A percentile compares a stretch with the other conserved stretches of the same genome.
Evolutionary conservation across 225 moss, liverwort and hornwort genomes (phyloP).

Genomic region (Takakia lepidozioides): DNA sequence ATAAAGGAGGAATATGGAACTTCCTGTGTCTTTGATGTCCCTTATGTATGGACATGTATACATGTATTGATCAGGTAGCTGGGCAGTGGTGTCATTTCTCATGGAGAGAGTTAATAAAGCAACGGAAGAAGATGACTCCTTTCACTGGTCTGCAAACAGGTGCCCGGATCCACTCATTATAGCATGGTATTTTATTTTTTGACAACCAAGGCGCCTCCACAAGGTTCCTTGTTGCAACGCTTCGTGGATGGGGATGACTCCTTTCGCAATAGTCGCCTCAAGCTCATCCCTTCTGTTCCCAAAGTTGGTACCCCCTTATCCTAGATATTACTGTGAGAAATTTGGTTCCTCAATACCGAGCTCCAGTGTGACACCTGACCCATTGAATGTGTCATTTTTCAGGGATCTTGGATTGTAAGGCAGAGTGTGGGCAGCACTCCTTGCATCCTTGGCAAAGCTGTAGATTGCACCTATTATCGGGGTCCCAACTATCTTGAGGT

Average conservation of each 20-base stretch:
- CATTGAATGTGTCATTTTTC: no score
- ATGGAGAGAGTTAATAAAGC: no score
- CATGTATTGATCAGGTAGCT: no score
- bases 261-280: slow-evolving; percentile 78
- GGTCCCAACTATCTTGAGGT: slow-evolving; percentile 76
- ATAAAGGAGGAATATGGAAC: no score
- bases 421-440: slow-evolving; percentile 91
- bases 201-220: slow-evolving; percentile 45
- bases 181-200: slow-evolving; percentile 96
- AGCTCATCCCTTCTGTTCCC: slow-evolving; percentile 86
- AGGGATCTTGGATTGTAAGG: slow-evolving; percentile 96
- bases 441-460: slow-evolving; percentile 90
- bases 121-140: no score
- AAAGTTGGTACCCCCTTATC: slow-evolving; percentile 38
- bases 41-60: no score
- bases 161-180: slow-evolving; percentile 68
- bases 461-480: slow-evolving; percentile 75
- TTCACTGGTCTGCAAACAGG: no score
- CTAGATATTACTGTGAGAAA: no score
- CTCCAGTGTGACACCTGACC: no score
- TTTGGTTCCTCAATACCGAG: no score
- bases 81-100: no score
- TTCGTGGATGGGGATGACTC: slow-evolving; percentile 86
- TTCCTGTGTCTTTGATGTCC: no score
- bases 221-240: slow-evolving; percentile 59